These are phyloP conservation scores for Cladosporium sp. DNA, from an alignment of 2,329 filamentous ascomycete species.

Conservation along the genomic window DNA sequence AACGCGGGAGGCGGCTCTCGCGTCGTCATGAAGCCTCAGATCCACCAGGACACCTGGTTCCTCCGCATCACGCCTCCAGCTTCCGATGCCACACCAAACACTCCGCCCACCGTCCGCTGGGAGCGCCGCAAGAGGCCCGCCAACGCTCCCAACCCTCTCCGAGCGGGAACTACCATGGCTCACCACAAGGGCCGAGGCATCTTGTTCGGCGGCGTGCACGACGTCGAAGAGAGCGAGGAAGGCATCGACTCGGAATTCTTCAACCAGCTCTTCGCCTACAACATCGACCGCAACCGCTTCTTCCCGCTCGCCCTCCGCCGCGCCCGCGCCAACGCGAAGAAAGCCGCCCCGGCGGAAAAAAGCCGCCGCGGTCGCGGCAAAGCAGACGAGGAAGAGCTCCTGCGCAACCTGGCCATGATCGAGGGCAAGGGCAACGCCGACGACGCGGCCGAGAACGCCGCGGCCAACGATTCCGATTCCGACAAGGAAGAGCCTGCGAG, in stretches of 20 bases:
- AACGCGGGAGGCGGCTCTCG: slow-evolving; percentile 13
- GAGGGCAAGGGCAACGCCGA: slow-evolving; percentile 65
- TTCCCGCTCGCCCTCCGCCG: slow-evolving; percentile 80
- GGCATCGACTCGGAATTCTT: slow-evolving; percentile 98
- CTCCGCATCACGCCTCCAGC: slow-evolving; percentile 74
- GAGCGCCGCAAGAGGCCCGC: slow-evolving; percentile 89
- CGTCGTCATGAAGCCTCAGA: slow-evolving; percentile 78
- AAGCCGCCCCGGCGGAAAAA: slow-evolving; percentile 50
- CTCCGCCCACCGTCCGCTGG: slow-evolving; percentile 78
- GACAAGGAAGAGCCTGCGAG: slow-evolving; percentile 57
- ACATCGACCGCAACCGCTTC: slow-evolving; percentile 91
- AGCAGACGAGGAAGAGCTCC: slow-evolving; percentile 86
- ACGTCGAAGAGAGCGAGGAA: slow-evolving; percentile 55
- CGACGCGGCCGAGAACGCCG: slow-evolving; percentile 29
- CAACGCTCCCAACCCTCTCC: slow-evolving; percentile 78
- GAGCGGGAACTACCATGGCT: slow-evolving; percentile 90
- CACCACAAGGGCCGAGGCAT: slow-evolving; percentile 93
- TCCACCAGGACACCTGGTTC: slow-evolving; percentile 95
- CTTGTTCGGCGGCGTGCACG: slow-evolving; percentile 86
- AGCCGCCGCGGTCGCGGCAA: slow-evolving; percentile 72
- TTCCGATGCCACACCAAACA: slow-evolving; percentile 63
- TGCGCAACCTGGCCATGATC: slow-evolving; percentile 82
- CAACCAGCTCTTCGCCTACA: slow-evolving; percentile 88
- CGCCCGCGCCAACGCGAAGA: slow-evolving; percentile 59
- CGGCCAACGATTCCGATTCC: slow-evolving; percentile 37